Percentiles rank a stretch among this genome's conserved stretches.
Evolutionary conservation across 441 rosid genomes (phyloP).

Genomic region (Aquilaria agallochum): DNA sequence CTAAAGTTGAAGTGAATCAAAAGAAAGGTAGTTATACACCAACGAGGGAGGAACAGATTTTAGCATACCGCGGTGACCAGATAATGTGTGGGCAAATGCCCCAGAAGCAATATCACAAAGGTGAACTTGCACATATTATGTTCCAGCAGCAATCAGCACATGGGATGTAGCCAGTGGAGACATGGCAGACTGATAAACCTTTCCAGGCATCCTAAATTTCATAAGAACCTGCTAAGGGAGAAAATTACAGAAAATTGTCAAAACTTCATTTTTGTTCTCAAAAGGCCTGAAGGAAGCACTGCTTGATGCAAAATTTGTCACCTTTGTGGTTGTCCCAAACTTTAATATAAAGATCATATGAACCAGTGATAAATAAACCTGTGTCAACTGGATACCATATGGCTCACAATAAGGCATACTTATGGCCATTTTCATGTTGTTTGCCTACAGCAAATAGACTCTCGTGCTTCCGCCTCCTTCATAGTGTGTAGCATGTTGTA

Average conservation of each 20-base stretch:
- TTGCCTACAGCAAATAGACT: conserved; percentile 63
- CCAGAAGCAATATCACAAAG: conserved; percentile 95
- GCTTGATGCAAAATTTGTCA: neutral
- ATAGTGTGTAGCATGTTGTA: conserved; percentile 54
- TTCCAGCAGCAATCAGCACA: conserved; percentile 88
- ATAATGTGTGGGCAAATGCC: conserved; percentile 82
- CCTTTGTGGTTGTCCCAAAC: conserved; percentile 94
- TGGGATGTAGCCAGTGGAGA: conserved; percentile 84
- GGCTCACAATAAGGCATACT: conserved; percentile 74
- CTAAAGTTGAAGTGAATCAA: no score
- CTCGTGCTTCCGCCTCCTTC: conserved; percentile 80
- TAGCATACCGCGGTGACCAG: conserved; percentile 91
- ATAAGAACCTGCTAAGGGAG: conserved; percentile 45
- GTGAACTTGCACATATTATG: conserved; percentile 95
- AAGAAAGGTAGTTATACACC: no score
- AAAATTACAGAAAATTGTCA: conserved; percentile 8
- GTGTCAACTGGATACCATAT: conserved; percentile 96
- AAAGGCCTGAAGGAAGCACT: conserved; percentile 2
- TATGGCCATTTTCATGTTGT: conserved; percentile 75
- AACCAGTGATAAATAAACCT: conserved; percentile 83
- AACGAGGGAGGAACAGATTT: neutral
- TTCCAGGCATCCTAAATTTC: conserved; percentile 92
- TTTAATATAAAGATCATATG: conserved; percentile 74
- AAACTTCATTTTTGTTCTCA: neutral
- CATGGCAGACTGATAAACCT: conserved; percentile 87